Percentiles rank a stretch among this genome's conserved stretches.
These are phyloP conservation scores for Liriodendron chinense DNA, from an alignment of 164 flowering plant species.

Conservation along the genomic window DNA sequence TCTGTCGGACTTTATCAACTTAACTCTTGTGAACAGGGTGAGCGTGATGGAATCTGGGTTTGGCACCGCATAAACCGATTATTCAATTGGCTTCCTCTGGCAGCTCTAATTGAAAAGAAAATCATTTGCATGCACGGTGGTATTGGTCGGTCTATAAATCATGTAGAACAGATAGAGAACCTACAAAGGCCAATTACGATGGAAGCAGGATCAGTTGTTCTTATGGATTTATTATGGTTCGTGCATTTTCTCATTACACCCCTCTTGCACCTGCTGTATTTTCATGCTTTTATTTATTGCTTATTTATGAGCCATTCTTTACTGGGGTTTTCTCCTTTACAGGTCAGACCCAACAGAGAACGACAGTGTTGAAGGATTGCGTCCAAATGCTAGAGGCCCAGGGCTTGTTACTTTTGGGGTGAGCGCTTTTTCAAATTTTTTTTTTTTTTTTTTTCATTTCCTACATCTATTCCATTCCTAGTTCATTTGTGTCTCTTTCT, in stretches of 20 bases:
- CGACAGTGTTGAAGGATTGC: conserved; percentile 97
- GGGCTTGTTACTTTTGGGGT: conserved; percentile 99
- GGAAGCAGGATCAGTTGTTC: conserved; percentile 99
- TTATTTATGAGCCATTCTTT: conserved; percentile 6
- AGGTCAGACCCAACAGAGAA: conserved; percentile 99
- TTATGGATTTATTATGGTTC: conserved; percentile 96
- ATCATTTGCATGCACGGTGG: conserved; percentile 99
- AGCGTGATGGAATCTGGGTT: conserved; percentile 98
- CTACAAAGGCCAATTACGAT: conserved; percentile 96
- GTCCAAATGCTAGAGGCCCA: conserved; percentile 99
- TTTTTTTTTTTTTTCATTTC: no score
- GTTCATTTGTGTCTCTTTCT: background rate
- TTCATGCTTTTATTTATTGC: background rate
- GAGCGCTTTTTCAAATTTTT: conserved; percentile 20
- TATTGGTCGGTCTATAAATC: conserved; percentile 98
- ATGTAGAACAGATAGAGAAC: conserved; percentile 90
- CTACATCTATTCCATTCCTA: background rate
- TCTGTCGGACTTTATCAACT: conserved; percentile 5
- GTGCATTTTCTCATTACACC: conserved; percentile 18
- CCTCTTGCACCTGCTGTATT: background rate
- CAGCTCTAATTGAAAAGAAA: conserved; percentile 96
- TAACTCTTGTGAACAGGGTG: conserved; percentile 62
- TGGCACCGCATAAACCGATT: conserved; percentile 96
- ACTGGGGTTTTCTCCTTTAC: conserved; percentile 12
- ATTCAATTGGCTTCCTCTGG: conserved; percentile 98